A percentile compares a stretch with the other conserved stretches of the same genome.
These are phyloP conservation scores for Hordeum marinum DNA, from an alignment of 176 grass and related monocot genomes.

Conservation along the genomic window DNA sequence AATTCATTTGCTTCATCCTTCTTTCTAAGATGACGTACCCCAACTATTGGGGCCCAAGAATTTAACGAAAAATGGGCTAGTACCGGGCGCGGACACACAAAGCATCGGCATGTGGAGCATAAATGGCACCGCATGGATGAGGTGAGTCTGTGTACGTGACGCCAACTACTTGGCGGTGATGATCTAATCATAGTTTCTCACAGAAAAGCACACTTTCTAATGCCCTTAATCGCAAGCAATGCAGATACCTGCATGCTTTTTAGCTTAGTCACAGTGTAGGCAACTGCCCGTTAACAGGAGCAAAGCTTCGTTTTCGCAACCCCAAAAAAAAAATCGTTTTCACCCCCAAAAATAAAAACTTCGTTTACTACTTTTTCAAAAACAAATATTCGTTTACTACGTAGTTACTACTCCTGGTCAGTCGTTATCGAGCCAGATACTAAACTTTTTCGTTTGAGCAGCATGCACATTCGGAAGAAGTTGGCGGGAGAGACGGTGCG, in stretches of 20 bases:
- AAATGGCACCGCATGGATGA: neutral
- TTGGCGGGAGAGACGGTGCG: neutral
- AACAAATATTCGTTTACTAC: no score
- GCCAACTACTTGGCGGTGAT: neutral
- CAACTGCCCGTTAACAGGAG: neutral
- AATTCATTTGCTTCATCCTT: no score
- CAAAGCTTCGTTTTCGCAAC: neutral
- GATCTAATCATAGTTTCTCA: neutral
- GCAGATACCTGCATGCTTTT: neutral
- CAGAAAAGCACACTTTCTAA: neutral
- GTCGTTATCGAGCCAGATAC: neutral
- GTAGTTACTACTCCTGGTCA: neutral
- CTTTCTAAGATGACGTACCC: no score
- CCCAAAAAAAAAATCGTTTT: neutral
- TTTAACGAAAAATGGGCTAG: no score
- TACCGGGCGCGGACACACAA: neutral
- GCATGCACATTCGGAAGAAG: neutral
- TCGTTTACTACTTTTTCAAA: no score
- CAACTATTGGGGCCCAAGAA: no score
- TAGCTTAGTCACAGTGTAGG: neutral
- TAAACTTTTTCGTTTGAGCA: neutral
- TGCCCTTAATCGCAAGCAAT: constrained; percentile 1
- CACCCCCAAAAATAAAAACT: no score
- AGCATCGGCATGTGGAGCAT: neutral
- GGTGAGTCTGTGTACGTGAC: neutral